Conservation (phyloP, 257 asterid genomes). For the Solanum neorickii region DNA sequence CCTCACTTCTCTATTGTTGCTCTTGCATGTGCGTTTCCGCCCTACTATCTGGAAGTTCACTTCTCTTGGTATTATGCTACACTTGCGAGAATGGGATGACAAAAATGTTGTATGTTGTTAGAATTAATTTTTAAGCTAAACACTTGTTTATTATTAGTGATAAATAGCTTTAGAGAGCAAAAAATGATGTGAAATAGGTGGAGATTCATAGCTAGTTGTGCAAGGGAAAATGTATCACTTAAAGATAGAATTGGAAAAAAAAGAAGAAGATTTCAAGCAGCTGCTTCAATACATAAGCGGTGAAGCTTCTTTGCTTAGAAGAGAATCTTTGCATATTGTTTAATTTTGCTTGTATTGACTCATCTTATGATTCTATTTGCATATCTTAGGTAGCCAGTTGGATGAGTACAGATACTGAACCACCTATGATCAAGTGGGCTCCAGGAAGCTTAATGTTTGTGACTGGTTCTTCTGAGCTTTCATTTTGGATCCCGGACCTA, state of each 20-base stretch:
- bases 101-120: neutral
- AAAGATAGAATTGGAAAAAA: neutral
- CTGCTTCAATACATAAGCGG: neutral
- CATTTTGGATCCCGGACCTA: slow-evolving; percentile 95
- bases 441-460: slow-evolving; percentile 92
- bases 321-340: neutral
- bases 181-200: neutral
- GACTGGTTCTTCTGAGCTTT: slow-evolving; percentile 89
- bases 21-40: neutral
- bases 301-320: neutral
- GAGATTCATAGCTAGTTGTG: neutral
- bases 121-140: neutral
- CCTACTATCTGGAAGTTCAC: neutral
- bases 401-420: slow-evolving; percentile 84
- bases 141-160: neutral
- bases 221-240: neutral
- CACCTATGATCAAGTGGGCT: slow-evolving; percentile 91
- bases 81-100: neutral
- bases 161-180: neutral
- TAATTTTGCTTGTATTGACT: neutral
- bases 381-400: slow-evolving; percentile 76
- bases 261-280: neutral
- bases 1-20: neutral
- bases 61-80: neutral
- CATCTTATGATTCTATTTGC: neutral